phyloP scores from a whole-genome alignment of 805 yeast species.

The Schwanniomyces polymorphus region DNA sequence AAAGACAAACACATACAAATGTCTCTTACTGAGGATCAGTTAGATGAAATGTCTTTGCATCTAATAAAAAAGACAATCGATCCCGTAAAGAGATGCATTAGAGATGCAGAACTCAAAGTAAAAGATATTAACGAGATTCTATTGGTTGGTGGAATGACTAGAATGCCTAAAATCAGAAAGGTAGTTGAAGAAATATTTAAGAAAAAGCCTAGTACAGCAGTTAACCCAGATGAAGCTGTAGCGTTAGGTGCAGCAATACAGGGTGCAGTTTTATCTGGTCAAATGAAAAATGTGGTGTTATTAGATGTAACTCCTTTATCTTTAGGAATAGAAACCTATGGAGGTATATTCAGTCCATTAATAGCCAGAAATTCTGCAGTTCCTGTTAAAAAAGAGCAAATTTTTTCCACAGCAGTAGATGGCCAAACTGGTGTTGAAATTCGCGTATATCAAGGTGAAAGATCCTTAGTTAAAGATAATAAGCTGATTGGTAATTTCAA shows the following conservation, averaged over 20 bases:
- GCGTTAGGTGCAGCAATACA: slow-evolving; percentile 90
- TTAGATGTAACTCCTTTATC: slow-evolving; percentile 84
- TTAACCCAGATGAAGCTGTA: slow-evolving; percentile 92
- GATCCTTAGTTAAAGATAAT: slow-evolving; percentile 76
- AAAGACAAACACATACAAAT: slow-evolving; percentile 61
- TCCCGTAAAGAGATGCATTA: slow-evolving; percentile 72
- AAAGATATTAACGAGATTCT: slow-evolving; percentile 73
- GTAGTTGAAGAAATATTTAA: slow-evolving; percentile 60
- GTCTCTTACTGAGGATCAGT: slow-evolving; percentile 61
- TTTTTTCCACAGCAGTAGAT: slow-evolving; percentile 80
- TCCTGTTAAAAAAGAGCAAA: slow-evolving; percentile 72
- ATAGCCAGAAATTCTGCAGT: slow-evolving; percentile 77
- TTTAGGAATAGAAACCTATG: slow-evolving; percentile 80
- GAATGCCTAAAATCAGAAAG: slow-evolving; percentile 78
- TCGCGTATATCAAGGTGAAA: slow-evolving; percentile 79
- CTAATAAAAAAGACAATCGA: slow-evolving; percentile 67
- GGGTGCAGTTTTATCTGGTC: slow-evolving; percentile 84
- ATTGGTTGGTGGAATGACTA: slow-evolving; percentile 86
- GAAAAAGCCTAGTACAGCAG: slow-evolving; percentile 66
- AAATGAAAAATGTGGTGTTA: slow-evolving; percentile 72
- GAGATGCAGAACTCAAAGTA: slow-evolving; percentile 68
- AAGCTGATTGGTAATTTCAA: slow-evolving; percentile 75
- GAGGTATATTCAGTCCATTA: slow-evolving; percentile 78
- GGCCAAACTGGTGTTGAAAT: slow-evolving; percentile 83
- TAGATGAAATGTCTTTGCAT: slow-evolving; percentile 65